Evolutionary conservation across 192 early-diverging fungal genomes (phyloP), one percentile per base, ranked within the genome.

Genomic region (Entrophospora sp.): DNA sequence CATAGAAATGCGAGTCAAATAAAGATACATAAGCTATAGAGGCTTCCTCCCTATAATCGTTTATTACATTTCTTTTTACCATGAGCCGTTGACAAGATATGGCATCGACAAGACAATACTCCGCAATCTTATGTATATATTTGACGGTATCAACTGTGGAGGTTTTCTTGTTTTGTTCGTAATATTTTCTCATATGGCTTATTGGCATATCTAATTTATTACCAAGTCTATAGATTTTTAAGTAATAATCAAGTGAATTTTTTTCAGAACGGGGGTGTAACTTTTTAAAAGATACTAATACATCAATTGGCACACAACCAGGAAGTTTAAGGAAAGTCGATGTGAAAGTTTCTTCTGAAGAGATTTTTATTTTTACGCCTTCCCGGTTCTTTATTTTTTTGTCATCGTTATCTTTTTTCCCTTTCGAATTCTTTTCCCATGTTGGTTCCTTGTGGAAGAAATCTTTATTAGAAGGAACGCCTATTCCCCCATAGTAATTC

Each of bases 21-120:
- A 53, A 30, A 53, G 51, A 53, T 53, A 53, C 51, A 53, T 52
- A 25, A 25, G 27, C 27, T 53, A 53, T 53, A 25, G 27, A 53
- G 27, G 27, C 24, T 3, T 25, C 1, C 24, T 53, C 9, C 24
- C 24, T 53, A 7, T 53, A 53, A 27, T 53, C 27, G 27, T 53
- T 53, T 30, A 53, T 53, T 53, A 24, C 18, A 53, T 24, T 53
- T 27, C 16, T 4, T 3, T 53, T 53, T 30, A 53, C 27, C 22
- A 53, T 24, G 27, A 53, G 49, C 22, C 27, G 6, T 10, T 53
- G 51, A 16, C 9, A 53, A 27, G 6, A 9, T 1, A 27, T 7
- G 20, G 51, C 51, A 53, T 45, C 42, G 7, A 61, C 27, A 44
- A 18, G 12, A 28, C 18, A 22, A 53, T 53, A 53, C 20, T 53